A percentile compares a stretch with the other conserved stretches of the same genome.
Conservation (phyloP, 2,329 filamentous ascomycete species). For the Mariannaea elegans region DNA sequence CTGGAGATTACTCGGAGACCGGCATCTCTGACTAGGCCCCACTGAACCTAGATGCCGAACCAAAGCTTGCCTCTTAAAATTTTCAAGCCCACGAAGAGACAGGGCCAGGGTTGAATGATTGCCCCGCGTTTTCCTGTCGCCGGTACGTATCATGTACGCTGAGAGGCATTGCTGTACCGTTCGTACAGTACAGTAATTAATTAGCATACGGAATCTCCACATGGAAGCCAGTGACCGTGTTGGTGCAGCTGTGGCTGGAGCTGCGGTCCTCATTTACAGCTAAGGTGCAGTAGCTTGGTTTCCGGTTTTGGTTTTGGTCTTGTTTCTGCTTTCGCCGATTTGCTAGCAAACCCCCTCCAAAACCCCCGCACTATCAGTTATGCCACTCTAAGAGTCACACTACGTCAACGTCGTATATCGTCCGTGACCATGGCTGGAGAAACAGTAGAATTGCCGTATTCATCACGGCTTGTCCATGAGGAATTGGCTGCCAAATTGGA, state of each 20-base stretch:
- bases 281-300: no score
- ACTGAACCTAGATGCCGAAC: conserved; percentile 5
- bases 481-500: conserved; percentile 54
- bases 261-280: no score
- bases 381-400: not conserved
- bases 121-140: not conserved
- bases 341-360: not conserved
- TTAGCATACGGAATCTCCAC: no score
- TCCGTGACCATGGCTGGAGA: conserved; percentile 29
- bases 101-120: not conserved
- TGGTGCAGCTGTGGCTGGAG: no score
- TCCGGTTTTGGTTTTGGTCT: no score
- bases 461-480: conserved; percentile 18
- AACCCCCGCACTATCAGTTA: not conserved
- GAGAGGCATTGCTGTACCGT: no score
- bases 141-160: not conserved
- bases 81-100: not conserved
- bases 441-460: not conserved
- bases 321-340: no score
- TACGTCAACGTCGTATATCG: not conserved
- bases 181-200: no score
- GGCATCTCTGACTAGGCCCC: conserved; percentile 15
- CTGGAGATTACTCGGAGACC: conserved; percentile 25
- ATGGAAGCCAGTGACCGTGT: not conserved
- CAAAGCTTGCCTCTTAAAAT: not conserved